These are phyloP conservation scores for Acanthamoeba castellanii DNA, from an alignment of 208 protist species.

Conservation along the genomic window DNA sequence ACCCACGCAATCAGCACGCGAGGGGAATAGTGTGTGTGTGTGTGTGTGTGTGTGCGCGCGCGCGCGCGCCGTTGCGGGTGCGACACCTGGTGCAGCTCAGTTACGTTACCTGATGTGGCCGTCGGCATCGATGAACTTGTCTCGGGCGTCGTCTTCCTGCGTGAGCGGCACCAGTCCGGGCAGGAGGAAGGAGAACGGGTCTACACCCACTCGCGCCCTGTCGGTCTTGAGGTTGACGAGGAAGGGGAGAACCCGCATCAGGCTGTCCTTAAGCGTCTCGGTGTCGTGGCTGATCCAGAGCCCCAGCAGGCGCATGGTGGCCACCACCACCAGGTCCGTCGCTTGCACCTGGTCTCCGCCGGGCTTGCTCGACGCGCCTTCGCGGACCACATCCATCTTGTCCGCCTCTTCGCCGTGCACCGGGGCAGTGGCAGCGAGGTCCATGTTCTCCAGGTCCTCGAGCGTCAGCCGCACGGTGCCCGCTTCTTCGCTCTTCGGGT, in stretches of 20 bases:
- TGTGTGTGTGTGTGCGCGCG: background rate
- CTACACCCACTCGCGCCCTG: slow-evolving; percentile 25
- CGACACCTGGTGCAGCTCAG: background rate
- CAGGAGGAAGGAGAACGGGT: slow-evolving; percentile 64
- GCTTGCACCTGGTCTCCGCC: slow-evolving; percentile 3
- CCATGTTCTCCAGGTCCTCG: slow-evolving; percentile 40
- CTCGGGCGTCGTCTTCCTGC: slow-evolving; percentile 57
- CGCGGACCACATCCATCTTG: background rate
- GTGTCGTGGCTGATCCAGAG: slow-evolving; percentile 68
- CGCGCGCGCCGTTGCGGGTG: background rate
- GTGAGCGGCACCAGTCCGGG: slow-evolving; percentile 60
- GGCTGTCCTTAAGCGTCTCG: slow-evolving; percentile 51
- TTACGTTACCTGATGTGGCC: slow-evolving; percentile 28
- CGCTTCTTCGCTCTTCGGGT: background rate
- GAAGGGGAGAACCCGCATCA: slow-evolving; percentile 22
- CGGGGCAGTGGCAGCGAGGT: background rate
- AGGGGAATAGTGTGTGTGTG: background rate
- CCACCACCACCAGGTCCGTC: slow-evolving; percentile 54
- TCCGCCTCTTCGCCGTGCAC: background rate
- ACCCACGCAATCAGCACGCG: background rate
- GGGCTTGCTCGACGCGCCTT: background rate
- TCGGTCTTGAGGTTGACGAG: slow-evolving; percentile 18
- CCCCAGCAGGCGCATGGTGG: slow-evolving; percentile 61
- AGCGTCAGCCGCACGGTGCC: background rate
- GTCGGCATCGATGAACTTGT: slow-evolving; percentile 50